Conservation (phyloP, 179 eudicot species). For the Gypsophila paniculata region DNA sequence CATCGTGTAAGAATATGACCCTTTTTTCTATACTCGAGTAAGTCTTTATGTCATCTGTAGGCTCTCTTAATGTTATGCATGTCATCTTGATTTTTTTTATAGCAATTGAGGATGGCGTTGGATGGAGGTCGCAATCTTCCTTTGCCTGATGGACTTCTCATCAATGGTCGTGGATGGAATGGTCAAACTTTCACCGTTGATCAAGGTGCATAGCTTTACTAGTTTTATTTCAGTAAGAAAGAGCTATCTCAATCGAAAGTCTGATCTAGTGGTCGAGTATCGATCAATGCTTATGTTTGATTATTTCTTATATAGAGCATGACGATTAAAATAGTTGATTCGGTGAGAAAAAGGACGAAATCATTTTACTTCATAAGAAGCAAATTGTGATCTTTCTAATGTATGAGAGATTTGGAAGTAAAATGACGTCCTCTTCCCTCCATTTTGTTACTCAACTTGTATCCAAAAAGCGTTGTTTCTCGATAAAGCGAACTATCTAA, state of each 20-base stretch:
- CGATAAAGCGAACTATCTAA: neutral
- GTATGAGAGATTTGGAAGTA: too few relatives aligned
- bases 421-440: too few relatives aligned
- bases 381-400: too few relatives aligned
- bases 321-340: too few relatives aligned
- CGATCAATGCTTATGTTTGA: too few relatives aligned
- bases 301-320: too few relatives aligned
- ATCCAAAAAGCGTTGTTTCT: neutral
- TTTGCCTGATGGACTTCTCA: conserved; percentile 73
- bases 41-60: neutral
- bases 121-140: conserved; percentile 56
- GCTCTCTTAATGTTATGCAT: neutral
- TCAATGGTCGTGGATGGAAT: conserved; percentile 85
- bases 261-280: too few relatives aligned
- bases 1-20: conserved; percentile 47
- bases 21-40: neutral
- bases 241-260: too few relatives aligned
- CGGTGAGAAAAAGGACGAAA: too few relatives aligned
- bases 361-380: too few relatives aligned
- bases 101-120: conserved; percentile 45
- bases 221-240: too few relatives aligned
- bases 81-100: conserved; percentile 16
- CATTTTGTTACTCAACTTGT: neutral
- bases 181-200: conserved; percentile 68
- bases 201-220: conserved; percentile 41